Conservation (phyloP, 306 rosid species). For the Vachellia collinsii region DNA sequence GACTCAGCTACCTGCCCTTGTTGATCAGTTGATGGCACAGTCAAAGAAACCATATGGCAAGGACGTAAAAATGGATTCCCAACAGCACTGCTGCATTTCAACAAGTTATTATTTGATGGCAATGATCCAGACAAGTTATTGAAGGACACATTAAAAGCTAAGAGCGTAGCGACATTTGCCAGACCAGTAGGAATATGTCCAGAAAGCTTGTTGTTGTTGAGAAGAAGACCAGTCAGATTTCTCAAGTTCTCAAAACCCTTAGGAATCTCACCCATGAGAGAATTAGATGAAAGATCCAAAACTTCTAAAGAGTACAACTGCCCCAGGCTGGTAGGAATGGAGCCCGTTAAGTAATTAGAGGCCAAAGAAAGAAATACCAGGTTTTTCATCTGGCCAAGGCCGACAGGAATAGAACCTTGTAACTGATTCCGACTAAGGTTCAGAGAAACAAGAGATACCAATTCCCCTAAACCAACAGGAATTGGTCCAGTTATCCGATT, state of each 20-base stretch:
- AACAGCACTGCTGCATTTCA: conserved; percentile 77
- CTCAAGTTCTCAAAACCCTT: conserved; percentile 59
- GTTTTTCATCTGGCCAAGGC: conserved; percentile 61
- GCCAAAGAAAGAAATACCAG: conserved; percentile 71
- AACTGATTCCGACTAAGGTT: conserved; percentile 75
- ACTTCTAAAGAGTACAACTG: conserved; percentile 64
- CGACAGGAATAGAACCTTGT: conserved; percentile 62
- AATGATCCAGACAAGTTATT: conserved; percentile 87
- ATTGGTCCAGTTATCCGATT: conserved; percentile 66
- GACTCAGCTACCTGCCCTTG: conserved; percentile 50
- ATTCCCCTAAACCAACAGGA: conserved; percentile 53
- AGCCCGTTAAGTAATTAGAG: conserved; percentile 64
- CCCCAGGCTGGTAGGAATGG: conserved; percentile 68
- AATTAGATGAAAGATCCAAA: conserved; percentile 80
- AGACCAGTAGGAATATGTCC: conserved; percentile 85
- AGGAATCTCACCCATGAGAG: conserved; percentile 83
- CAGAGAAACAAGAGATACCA: conserved; percentile 60
- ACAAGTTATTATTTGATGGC: conserved; percentile 60
- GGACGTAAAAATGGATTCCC: conserved; percentile 72
- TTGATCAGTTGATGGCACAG: conserved; percentile 53
- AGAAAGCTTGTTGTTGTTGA: conserved; percentile 72
- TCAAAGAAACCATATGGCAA: conserved; percentile 52
- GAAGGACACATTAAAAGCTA: conserved; percentile 81
- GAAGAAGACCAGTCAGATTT: conserved; percentile 68
- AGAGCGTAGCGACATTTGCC: conserved; percentile 71